Base-by-base conservation (phyloP, 2,329 filamentous ascomycete genomes). In the Monilinia fructigena region DNA sequence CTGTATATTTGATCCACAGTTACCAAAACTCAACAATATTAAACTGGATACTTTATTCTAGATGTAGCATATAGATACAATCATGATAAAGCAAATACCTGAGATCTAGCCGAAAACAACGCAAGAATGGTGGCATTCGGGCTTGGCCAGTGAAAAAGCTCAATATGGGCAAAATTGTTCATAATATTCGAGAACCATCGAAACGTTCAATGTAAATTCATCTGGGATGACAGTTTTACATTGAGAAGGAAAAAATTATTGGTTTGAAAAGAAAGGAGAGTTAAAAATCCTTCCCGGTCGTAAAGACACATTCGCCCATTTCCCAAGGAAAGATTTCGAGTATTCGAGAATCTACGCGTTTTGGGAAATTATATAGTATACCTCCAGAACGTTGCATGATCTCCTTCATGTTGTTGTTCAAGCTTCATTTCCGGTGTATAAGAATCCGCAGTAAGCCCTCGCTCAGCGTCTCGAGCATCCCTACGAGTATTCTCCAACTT, bases 371-470 rank as follows among this genome's bases (percentile, higher is more conserved):
- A 85, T 47, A 83, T 72, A 10, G 82, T 84, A 71, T 84, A 85
- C 67, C 82, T 78, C 77, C 83, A 85, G 73, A 83, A 85, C 31
- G 79, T 81, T 61, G 85, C 85, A 67, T 82, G 77, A 73, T 88
- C 86, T 11, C 85, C 86, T 66, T 80, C 79, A 68, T 87, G 80
- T 42, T 80, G 76, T 78, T 88, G 84, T 16, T 78, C 58, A 28
- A 76, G 60, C 77, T 80, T 83, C 79, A 87, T 83, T 69, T 83
- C 83, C 53, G 80, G 75, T 2, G 82, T 85, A 75, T 85, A 83
- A 67, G 82, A 79, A 61, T 79, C 76, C 3, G 79, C 80, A 14
- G 78, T 76, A 75, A 84, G 81, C 73, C 81, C 77, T 64, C 79
- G 72, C 54, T 75, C 74, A 28, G 23, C 45, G 53, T 72, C 66